phyloP scores from a whole-genome alignment of 2,329 filamentous ascomycete species.

The Phoma sp. region DNA sequence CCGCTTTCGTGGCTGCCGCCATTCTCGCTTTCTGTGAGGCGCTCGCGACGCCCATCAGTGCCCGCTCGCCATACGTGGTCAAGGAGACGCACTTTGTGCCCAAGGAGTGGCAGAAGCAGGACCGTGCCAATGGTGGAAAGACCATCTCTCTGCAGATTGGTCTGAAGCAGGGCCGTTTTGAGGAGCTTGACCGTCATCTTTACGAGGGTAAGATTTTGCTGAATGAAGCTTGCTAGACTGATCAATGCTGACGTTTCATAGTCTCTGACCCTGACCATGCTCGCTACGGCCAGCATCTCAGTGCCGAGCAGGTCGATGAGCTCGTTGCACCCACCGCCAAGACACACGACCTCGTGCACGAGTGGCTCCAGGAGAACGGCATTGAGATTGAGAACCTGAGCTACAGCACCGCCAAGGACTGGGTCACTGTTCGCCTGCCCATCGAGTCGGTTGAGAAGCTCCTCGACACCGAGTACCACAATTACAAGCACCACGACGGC shows the following conservation, averaged over 20 bases:
- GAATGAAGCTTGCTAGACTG: neutral
- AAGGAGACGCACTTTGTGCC: slow-evolving; percentile 64
- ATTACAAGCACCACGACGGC: slow-evolving; percentile 63
- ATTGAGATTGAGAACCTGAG: slow-evolving; percentile 53
- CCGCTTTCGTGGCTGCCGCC: slow-evolving; percentile 35
- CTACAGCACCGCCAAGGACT: slow-evolving; percentile 63
- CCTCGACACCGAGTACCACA: slow-evolving; percentile 56
- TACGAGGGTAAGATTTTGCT: slow-evolving; percentile 52
- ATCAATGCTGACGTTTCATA: slow-evolving; percentile 5
- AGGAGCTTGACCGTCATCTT: slow-evolving; percentile 62
- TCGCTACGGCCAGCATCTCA: slow-evolving; percentile 64
- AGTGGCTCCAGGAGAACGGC: slow-evolving; percentile 63
- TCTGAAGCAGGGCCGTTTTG: slow-evolving; percentile 63
- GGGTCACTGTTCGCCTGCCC: slow-evolving; percentile 61
- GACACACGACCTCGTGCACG: slow-evolving; percentile 59
- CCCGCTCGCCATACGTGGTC: slow-evolving; percentile 56
- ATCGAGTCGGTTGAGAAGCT: slow-evolving; percentile 60
- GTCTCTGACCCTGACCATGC: slow-evolving; percentile 54
- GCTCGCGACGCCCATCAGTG: slow-evolving; percentile 46
- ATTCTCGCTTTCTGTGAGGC: slow-evolving; percentile 36
- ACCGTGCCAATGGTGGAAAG: slow-evolving; percentile 56
- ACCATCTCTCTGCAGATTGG: slow-evolving; percentile 64
- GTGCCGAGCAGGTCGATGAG: slow-evolving; percentile 58
- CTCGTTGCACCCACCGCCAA: slow-evolving; percentile 61
- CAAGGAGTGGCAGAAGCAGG: slow-evolving; percentile 57